Conservation (phyloP, 1,139 yeast species). For the Nakaseomyces uthaithaninus region DNA sequence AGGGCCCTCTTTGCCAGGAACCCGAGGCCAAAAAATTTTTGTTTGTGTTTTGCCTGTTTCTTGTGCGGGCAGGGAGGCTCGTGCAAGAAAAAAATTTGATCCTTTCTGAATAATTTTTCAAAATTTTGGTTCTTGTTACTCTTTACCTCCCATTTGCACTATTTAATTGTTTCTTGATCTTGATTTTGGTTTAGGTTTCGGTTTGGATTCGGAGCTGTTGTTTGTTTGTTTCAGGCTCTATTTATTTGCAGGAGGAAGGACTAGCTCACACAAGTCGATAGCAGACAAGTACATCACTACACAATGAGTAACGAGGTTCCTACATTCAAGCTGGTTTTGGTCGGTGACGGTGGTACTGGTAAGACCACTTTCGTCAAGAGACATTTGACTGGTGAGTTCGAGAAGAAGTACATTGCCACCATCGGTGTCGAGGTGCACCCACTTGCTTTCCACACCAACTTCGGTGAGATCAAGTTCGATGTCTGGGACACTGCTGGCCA, state of each 20-base stretch:
- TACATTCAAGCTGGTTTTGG: conserved; percentile 94
- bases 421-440: conserved; percentile 99
- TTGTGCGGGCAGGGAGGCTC: too few relatives aligned
- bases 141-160: too few relatives aligned
- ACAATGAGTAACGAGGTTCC: conserved; percentile 56
- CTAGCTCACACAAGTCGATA: too few relatives aligned
- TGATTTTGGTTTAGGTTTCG: too few relatives aligned
- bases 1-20: too few relatives aligned
- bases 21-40: too few relatives aligned
- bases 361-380: conserved; percentile 99
- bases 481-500: conserved; percentile 99
- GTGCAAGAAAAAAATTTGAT: too few relatives aligned
- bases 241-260: neutral
- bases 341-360: conserved; percentile 99
- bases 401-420: conserved; percentile 97
- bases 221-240: neutral
- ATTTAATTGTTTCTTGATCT: too few relatives aligned
- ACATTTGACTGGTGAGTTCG: conserved; percentile 99
- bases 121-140: too few relatives aligned
- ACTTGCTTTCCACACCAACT: conserved; percentile 95
- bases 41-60: too few relatives aligned
- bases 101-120: too few relatives aligned
- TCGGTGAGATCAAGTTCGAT: conserved; percentile 97
- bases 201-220: too few relatives aligned
- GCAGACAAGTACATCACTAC: neutral